These are phyloP conservation scores for Wallacemonas sp. DNA, from an alignment of 208 protist species.

Conservation along the genomic window DNA sequence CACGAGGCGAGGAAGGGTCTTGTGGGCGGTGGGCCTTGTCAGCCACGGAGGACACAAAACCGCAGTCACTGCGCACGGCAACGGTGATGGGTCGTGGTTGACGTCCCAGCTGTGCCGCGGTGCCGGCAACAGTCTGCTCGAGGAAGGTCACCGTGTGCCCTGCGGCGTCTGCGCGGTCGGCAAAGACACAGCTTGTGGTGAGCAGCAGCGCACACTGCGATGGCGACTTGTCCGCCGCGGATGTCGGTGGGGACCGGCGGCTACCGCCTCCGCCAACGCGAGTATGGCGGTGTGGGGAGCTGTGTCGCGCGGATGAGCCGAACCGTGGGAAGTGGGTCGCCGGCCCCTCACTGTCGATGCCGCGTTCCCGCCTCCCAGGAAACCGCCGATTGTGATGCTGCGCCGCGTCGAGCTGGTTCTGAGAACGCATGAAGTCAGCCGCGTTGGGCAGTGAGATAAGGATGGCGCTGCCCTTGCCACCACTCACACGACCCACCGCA, in stretches of 20 bases:
- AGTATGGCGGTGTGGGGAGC: too few species aligned
- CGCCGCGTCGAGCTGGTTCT: neutral
- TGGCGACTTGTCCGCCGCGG: neutral
- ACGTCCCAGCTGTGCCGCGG: conserved; percentile 37
- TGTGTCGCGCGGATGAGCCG: neutral
- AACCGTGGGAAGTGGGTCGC: conserved; percentile 6
- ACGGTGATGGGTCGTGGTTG: conserved; percentile 49
- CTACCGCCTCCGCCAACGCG: too few species aligned
- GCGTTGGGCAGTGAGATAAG: conserved; percentile 48
- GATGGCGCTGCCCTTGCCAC: conserved; percentile 57
- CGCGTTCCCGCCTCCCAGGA: neutral
- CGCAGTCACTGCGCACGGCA: conserved; percentile 38
- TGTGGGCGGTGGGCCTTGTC: neutral
- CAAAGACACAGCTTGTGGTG: conserved; percentile 72
- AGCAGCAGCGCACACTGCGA: conserved; percentile 54
- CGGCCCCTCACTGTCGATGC: conserved; percentile 16
- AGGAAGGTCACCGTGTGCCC: conserved; percentile 55
- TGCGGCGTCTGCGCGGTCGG: conserved; percentile 24
- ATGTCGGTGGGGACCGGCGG: too few species aligned
- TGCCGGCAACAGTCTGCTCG: conserved; percentile 75
- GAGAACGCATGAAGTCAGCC: neutral
- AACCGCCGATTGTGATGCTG: neutral
- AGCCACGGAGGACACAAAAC: conserved; percentile 50
- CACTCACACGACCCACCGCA: conserved; percentile 73
- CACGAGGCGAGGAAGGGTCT: neutral